Conservation (phyloP, 2,329 filamentous ascomycete genomes). For the Leptographium radiaticola region DNA sequence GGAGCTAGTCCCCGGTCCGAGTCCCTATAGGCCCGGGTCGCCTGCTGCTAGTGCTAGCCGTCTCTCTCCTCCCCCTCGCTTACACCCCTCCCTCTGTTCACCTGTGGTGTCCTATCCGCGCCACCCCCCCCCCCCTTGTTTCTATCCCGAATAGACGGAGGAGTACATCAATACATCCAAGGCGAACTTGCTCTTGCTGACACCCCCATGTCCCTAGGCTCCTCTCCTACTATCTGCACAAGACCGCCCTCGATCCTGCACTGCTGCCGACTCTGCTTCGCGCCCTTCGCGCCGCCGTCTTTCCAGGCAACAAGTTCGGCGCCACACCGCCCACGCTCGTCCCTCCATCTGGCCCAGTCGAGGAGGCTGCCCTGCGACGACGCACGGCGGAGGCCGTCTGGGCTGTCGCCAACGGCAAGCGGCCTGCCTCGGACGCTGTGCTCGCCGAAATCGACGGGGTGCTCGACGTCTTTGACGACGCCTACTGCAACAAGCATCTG, state of each 20-base stretch:
- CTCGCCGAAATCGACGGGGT: constrained; percentile 49
- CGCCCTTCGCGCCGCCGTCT: constrained; percentile 63
- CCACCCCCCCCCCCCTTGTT: too few relatives aligned
- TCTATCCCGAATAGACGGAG: neutral
- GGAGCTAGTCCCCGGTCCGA: neutral
- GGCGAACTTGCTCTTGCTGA: neutral
- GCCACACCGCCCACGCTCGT: constrained; percentile 38
- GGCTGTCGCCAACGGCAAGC: neutral
- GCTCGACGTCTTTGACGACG: constrained; percentile 64
- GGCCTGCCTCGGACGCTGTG: constrained; percentile 14
- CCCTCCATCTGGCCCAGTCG: constrained; percentile 46
- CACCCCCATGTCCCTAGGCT: constrained; percentile 26
- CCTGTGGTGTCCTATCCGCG: neutral
- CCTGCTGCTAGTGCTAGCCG: neutral
- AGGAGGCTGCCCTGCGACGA: constrained; percentile 44
- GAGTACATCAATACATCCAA: neutral
- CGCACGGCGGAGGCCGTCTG: constrained; percentile 11
- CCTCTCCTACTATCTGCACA: constrained; percentile 43
- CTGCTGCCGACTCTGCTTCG: constrained; percentile 55
- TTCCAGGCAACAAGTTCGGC: constrained; percentile 71
- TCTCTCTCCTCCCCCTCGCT: neutral
- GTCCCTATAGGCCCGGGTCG: neutral
- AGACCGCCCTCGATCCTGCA: constrained; percentile 47
- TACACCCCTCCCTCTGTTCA: neutral
- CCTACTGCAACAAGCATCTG: constrained; percentile 87